Conservation (phyloP, 202 grass and related monocot genomes). For the Tripidium arundinaceum region DNA sequence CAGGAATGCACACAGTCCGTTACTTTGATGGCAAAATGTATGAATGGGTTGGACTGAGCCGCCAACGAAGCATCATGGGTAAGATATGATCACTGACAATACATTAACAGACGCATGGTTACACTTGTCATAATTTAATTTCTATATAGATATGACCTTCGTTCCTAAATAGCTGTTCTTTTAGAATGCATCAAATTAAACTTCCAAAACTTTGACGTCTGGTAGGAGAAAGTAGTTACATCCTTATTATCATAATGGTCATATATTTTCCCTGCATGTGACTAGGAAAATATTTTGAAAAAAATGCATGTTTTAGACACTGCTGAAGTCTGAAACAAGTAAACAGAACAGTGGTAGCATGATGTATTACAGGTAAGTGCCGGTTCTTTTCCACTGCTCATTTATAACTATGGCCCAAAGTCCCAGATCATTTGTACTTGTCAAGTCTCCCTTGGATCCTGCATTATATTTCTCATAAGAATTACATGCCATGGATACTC, state of each 20-base stretch:
- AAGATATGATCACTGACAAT: conserved; percentile 64
- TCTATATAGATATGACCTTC: not conserved
- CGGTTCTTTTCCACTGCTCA: too few relatives aligned
- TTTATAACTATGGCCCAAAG: too few relatives aligned
- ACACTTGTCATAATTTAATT: not conserved
- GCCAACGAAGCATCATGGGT: too few relatives aligned
- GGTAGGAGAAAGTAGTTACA: not conserved
- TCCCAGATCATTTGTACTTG: too few relatives aligned
- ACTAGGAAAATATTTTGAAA: not conserved
- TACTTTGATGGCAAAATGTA: too few relatives aligned
- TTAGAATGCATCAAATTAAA: not conserved
- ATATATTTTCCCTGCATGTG: not conserved
- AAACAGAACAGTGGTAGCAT: not conserved
- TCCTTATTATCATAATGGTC: not conserved
- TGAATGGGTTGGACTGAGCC: too few relatives aligned
- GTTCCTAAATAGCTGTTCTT: not conserved
- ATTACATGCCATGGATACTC: too few relatives aligned
- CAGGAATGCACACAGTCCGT: too few relatives aligned
- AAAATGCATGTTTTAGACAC: not conserved
- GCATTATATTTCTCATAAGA: too few relatives aligned
- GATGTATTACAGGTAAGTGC: not conserved
- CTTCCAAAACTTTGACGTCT: not conserved
- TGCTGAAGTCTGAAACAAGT: too few relatives aligned
- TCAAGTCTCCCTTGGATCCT: too few relatives aligned
- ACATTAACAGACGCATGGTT: not conserved